A percentile compares a stretch with the other conserved stretches of the same genome.
These are phyloP conservation scores for Lactifluus piperatus DNA, from an alignment of 768 basidiomycete species.

Conservation along the genomic window DNA sequence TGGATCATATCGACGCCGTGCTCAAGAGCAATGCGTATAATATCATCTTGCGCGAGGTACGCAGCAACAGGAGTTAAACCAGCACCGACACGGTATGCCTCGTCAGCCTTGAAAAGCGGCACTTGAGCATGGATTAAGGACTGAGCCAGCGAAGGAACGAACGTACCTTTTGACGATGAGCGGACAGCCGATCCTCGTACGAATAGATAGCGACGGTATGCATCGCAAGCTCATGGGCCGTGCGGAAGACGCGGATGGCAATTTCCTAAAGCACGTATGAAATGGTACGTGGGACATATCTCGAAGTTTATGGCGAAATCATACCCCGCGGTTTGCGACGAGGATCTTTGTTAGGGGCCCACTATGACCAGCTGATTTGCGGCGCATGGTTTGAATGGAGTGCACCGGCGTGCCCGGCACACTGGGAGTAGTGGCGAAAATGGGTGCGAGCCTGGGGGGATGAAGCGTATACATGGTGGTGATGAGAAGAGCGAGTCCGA, in stretches of 20 bases:
- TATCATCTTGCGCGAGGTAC: slow-evolving; percentile 96
- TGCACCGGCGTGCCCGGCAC: slow-evolving; percentile 80
- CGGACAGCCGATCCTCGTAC: slow-evolving; percentile 90
- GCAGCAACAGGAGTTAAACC: slow-evolving; percentile 94
- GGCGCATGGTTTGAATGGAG: slow-evolving; percentile 83
- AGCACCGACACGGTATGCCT: slow-evolving; percentile 96
- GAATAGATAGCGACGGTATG: slow-evolving; percentile 99
- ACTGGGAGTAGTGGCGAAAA: slow-evolving; percentile 67
- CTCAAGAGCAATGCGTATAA: slow-evolving; percentile 92
- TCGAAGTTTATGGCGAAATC: slow-evolving; percentile 26
- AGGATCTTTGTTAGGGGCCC: slow-evolving; percentile 88
- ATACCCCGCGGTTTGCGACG: slow-evolving; percentile 85
- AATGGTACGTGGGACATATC: not conserved
- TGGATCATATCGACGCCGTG: slow-evolving; percentile 99
- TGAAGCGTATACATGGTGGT: slow-evolving; percentile 35
- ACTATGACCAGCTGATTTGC: slow-evolving; percentile 84
- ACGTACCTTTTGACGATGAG: slow-evolving; percentile 93
- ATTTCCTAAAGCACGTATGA: slow-evolving; percentile 64
- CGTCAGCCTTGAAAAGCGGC: slow-evolving; percentile 62
- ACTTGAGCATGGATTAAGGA: not conserved
- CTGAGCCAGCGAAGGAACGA: not conserved
- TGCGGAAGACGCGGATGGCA: slow-evolving; percentile 96
- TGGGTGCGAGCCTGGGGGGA: slow-evolving; percentile 63
- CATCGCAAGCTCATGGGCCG: slow-evolving; percentile 98
- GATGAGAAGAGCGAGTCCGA: not conserved